A percentile compares a stretch with the other conserved stretches of the same genome.
These are phyloP conservation scores for Herpetomonas tarakana DNA, from an alignment of 208 protist genomes.

Conservation along the genomic window DNA sequence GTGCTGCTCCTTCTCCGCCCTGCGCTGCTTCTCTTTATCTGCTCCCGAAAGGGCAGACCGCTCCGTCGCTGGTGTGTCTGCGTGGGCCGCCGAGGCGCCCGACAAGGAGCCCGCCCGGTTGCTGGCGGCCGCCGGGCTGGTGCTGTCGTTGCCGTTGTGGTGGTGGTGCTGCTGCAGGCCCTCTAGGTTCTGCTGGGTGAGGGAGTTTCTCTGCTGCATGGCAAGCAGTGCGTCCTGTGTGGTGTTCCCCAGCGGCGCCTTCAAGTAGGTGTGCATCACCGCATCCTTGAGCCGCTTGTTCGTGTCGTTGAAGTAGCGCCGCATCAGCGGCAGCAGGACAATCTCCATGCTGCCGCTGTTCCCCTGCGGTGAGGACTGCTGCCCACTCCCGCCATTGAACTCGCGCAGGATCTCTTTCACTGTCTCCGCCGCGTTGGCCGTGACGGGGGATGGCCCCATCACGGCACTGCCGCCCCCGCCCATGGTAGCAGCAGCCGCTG, in stretches of 20 bases:
- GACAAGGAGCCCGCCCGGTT: background rate
- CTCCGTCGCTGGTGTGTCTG: background rate
- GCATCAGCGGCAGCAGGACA: constrained; percentile 73
- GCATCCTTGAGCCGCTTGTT: constrained; percentile 65
- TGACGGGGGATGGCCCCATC: background rate
- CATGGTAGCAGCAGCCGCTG: background rate
- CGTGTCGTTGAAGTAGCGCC: constrained; percentile 84
- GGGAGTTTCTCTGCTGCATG: constrained; percentile 11
- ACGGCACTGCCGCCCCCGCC: no score
- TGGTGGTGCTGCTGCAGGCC: background rate
- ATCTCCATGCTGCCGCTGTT: constrained; percentile 37
- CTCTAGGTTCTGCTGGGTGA: background rate
- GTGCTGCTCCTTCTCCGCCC: constrained; percentile 9
- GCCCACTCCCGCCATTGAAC: background rate
- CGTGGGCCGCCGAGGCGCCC: background rate
- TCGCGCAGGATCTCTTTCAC: background rate
- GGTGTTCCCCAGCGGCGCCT: constrained; percentile 29
- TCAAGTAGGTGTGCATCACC: constrained; percentile 40
- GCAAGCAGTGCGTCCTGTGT: constrained; percentile 22
- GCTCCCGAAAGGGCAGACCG: background rate
- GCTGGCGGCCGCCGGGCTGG: no score
- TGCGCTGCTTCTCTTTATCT: constrained; percentile 1
- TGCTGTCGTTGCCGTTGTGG: background rate
- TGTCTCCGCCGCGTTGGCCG: background rate
- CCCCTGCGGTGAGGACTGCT: constrained; percentile 5